Evolutionary conservation across 2,329 filamentous ascomycete genomes (phyloP), one percentile per base, ranked within the genome.

Genomic region (Phaeosphaeriaceae sp.): DNA sequence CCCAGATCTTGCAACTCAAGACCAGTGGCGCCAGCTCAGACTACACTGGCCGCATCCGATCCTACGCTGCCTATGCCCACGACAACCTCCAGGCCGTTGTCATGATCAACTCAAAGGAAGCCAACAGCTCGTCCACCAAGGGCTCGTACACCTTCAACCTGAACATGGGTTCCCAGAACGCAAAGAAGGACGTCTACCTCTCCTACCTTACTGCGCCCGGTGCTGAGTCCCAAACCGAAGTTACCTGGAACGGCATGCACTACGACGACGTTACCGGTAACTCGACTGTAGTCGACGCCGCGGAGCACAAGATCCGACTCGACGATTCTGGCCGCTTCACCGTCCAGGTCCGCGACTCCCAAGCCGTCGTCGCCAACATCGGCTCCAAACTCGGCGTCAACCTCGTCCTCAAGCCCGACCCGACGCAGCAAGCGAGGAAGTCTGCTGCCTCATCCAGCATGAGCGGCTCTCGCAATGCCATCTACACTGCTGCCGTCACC

Each of bases 191-290:
- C 15, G 71, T 84, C n/a, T 80, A 78, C 61, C 71, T 84, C 20
- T 78, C 81, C 3, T 81, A 81, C 64, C 78, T 84, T 40, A 83
- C 79, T n/a, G 79, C 75, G 27, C 69, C 75, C 17, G 82, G 82
- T 31, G 77, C 80, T 10, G 81, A 84, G 54, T 73, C 77, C 7
- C 76, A 77, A 15, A 60, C 69, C 42, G 77, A 77, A 48, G 80
- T 79, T 1, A 80, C 78, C 7, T 85, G 78, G 77, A 82, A 83
- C 66, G 82, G 82, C 47, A 72, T 84, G 62, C 76, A 72, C 58
- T 85, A 78, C 69, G 61, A 72, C 48, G 78, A 75, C 58, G 68
- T 69, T 33, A 76, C 81, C 41, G 82, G 82, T 57, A 77, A 70
- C n/a, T 72, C 79, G 0, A 76, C 67, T 17, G 58, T 68, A 10